Evolutionary conservation across 2,329 filamentous ascomycete species (phyloP).

Genomic region (Cladosporium sp.): DNA sequence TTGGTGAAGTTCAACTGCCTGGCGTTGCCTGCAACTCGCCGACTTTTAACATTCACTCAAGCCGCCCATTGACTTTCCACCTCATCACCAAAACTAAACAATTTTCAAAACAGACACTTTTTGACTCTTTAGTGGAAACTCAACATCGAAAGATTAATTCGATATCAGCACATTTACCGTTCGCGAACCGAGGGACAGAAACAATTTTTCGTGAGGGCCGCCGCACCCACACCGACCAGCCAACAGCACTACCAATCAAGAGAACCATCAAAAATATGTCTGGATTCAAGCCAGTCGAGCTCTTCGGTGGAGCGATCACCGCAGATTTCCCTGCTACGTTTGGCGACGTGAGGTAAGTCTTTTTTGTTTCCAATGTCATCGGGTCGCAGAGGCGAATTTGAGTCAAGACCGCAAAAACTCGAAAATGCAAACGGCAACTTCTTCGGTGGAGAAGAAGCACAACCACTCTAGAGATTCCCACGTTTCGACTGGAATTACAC

Average conservation of each 20-base stretch:
- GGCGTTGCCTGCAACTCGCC: slow-evolving; percentile 21
- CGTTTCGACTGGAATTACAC: too few species aligned
- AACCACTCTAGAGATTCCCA: background rate
- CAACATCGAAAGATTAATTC: too few species aligned
- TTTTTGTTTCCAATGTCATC: background rate
- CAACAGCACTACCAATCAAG: too few species aligned
- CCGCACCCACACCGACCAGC: too few species aligned
- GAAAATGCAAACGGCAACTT: too few species aligned
- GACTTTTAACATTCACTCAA: background rate
- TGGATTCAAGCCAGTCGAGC: slow-evolving; percentile 56
- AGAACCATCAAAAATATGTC: slow-evolving; percentile 10
- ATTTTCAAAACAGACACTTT: background rate
- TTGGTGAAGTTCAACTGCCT: slow-evolving; percentile 18
- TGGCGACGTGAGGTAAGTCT: slow-evolving; percentile 68
- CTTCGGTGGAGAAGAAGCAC: too few species aligned
- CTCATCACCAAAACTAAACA: background rate
- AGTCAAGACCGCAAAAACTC: background rate
- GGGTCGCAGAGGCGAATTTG: background rate
- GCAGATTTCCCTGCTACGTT: slow-evolving; percentile 68
- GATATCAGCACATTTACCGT: background rate
- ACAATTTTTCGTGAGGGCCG: background rate
- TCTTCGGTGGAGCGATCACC: slow-evolving; percentile 72
- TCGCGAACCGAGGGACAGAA: background rate
- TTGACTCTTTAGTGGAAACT: too few species aligned
- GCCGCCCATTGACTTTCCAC: background rate